Conservation (phyloP, 1,139 yeast species). For the Dujonia santamariae region DNA sequence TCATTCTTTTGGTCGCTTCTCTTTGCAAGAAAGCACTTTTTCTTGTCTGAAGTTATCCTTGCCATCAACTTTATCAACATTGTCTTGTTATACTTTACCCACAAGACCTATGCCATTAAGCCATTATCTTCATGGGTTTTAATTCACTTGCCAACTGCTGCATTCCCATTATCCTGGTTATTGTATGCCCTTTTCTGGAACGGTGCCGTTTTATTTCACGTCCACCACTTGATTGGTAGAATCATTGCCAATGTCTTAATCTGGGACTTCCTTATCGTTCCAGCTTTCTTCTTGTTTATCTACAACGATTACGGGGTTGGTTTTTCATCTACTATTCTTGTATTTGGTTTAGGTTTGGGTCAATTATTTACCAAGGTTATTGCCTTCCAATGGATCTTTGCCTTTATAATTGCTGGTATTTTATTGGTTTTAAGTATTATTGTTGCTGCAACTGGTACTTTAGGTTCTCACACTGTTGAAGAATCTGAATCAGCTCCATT, state of each 20-base stretch:
- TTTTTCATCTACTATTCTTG: slow-evolving; percentile 51
- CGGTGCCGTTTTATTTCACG: slow-evolving; percentile 65
- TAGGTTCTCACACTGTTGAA: slow-evolving; percentile 5
- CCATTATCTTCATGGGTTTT: slow-evolving; percentile 52
- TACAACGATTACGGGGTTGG: slow-evolving; percentile 76
- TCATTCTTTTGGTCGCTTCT: slow-evolving; percentile 61
- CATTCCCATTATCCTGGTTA: slow-evolving; percentile 74
- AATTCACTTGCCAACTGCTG: slow-evolving; percentile 62
- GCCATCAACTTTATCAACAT: slow-evolving; percentile 56
- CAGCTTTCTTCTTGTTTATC: slow-evolving; percentile 52
- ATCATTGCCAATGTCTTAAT: slow-evolving; percentile 67
- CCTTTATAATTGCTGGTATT: slow-evolving; percentile 57
- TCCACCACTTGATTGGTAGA: slow-evolving; percentile 60
- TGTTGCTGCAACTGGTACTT: slow-evolving; percentile 31
- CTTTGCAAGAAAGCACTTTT: slow-evolving; percentile 54
- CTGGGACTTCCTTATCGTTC: slow-evolving; percentile 75
- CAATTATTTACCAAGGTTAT: slow-evolving; percentile 65
- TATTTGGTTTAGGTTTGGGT: slow-evolving; percentile 65
- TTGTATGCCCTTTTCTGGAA: slow-evolving; percentile 76
- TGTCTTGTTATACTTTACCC: slow-evolving; percentile 52
- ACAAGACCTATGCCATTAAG: slow-evolving; percentile 56
- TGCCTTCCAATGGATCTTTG: slow-evolving; percentile 86
- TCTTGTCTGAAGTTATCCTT: slow-evolving; percentile 56
- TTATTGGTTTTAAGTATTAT: slow-evolving; percentile 48
- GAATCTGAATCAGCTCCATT: slow-evolving; percentile 23